Evolutionary conservation across 441 rosid species (phyloP).

Genomic region (Syzygium malaccense): DNA sequence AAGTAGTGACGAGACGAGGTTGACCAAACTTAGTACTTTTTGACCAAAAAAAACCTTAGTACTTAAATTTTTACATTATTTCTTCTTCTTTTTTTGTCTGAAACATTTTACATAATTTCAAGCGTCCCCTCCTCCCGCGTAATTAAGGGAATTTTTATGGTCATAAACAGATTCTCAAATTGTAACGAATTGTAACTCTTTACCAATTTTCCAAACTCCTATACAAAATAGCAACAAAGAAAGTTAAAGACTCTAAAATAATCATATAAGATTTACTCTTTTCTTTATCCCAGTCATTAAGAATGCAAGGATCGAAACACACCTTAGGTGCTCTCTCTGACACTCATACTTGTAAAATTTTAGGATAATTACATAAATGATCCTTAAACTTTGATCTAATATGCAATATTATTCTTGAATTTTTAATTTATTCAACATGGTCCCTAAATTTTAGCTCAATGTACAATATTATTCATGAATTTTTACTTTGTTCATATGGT

Average conservation of each 20-base stretch:
- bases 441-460: rapidly evolving
- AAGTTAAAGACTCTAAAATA: not conserved
- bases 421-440: not conserved
- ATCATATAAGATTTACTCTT: not conserved
- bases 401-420: rapidly evolving
- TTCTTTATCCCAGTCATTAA: not conserved
- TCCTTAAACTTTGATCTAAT: not conserved
- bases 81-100: too few relatives aligned
- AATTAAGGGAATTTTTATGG: not conserved
- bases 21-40: not conserved
- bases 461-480: not conserved
- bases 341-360: not conserved
- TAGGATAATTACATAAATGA: rapidly evolving
- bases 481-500: not conserved
- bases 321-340: rapidly evolving
- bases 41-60: too few relatives aligned
- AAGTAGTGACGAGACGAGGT: not conserved
- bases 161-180: not conserved
- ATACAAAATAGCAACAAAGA: not conserved
- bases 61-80: too few relatives aligned
- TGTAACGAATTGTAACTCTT: not conserved
- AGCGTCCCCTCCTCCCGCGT: not conserved
- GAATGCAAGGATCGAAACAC: not conserved
- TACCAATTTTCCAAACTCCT: not conserved
- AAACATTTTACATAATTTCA: not conserved